Base-by-base conservation (phyloP, 1,284 basidiomycete genomes). In the Cryptococcus neoformans region DNA sequence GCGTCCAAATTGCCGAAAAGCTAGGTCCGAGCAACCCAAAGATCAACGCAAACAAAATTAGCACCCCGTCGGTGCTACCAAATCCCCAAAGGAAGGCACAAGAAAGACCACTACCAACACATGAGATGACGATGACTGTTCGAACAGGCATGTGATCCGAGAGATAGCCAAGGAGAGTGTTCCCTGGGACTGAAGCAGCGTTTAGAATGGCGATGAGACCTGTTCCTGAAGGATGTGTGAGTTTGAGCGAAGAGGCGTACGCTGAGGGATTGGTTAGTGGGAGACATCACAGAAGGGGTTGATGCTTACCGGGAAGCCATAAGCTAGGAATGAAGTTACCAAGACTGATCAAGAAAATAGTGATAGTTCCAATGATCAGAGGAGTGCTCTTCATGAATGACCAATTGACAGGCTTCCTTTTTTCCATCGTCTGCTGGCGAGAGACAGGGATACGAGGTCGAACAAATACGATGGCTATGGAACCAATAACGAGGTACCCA, bases 31-130 rank as follows among this genome's bases (percentile, higher is more conserved):
- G 61, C 17, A 69, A 41, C 28, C 68, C 74, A 53, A 72, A 75
- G 1, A 67, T 48, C 21, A 73, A 44, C 1, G 62, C 60, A 47
- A 75, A 75, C 1, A 57, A 57, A 0, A 71, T 60, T 12, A 75
- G 59, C 4, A 67, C 54, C 11, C 51, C 65, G n/a, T 64, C 49
- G 11, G 61, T 62, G 8, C 70, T 73, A 1, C 72, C 72, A 51
- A 79, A 68, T 0, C 77, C 77, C 76, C 78, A 79, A 36, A 79
- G 60, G 34, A 75, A 60, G 34, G 75, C 65, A 52, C 73, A 75
- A 0, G 74, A 55, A 2, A 72, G 36, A 1, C 72, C 63, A 3
- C 69, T 64, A 0, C 69, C 69, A 4, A 70, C 41, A 58, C 73
- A 75, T 9, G 68, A 73, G 41, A 70, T 42, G 5, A 67, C 52